These are phyloP conservation scores for Oxytropis ochrocephala DNA, from an alignment of 306 rosid genomes.

Conservation along the genomic window DNA sequence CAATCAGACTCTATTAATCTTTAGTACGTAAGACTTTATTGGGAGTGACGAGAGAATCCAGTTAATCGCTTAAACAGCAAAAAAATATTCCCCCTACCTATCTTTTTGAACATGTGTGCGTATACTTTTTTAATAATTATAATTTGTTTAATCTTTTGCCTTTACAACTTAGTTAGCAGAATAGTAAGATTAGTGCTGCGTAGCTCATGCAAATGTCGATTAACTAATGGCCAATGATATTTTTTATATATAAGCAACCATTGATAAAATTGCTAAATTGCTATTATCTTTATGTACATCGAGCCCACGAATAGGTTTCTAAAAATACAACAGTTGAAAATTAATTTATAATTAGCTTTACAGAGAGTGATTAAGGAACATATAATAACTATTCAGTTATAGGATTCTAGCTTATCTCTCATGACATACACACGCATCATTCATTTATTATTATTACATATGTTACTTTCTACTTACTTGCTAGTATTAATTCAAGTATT, in stretches of 20 bases:
- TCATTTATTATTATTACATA: not conserved
- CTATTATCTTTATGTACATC: conserved; percentile 27
- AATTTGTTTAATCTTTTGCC: not conserved
- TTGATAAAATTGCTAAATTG: conserved; percentile 10
- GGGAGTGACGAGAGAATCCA: conserved; percentile 62
- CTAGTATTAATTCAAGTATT: not conserved
- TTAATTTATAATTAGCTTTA: conserved; percentile 18
- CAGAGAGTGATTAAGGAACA: conserved; percentile 21
- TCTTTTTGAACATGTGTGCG: conserved; percentile 68
- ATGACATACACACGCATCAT: conserved; percentile 20
- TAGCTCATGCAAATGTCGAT: conserved; percentile 59
- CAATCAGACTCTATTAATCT: too few relatives aligned
- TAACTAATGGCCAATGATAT: conserved; percentile 19
- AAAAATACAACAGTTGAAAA: not conserved
- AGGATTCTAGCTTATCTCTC: conserved; percentile 13
- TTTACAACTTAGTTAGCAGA: conserved; percentile 13
- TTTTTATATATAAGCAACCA: not conserved
- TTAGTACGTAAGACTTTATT: conserved; percentile 21
- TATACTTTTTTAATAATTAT: conserved; percentile 27
- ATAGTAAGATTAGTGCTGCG: conserved; percentile 19
- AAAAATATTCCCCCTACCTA: conserved; percentile 3
- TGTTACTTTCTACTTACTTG: not conserved
- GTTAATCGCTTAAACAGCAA: conserved; percentile 47
- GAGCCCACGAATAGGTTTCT: conserved; percentile 38
- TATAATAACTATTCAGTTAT: not conserved